A percentile compares a stretch with the other conserved stretches of the same genome.
Evolutionary conservation across 225 moss, liverwort and hornwort genomes (phyloP).

Genomic region (Antitrichia curtipendula): DNA sequence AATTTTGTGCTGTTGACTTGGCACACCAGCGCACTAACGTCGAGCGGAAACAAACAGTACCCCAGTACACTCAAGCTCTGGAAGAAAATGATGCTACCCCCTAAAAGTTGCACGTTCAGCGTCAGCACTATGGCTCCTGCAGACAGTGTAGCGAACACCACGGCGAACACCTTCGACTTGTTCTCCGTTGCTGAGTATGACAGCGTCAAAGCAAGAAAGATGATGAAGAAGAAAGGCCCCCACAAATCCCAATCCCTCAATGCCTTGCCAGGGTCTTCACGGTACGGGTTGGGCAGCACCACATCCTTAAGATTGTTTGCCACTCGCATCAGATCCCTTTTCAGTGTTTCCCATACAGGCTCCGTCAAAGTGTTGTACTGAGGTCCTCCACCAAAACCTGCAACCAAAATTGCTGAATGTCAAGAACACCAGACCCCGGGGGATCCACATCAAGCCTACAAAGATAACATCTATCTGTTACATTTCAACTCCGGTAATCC

Average conservation of each 20-base stretch:
- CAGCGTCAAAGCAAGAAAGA: constrained; percentile 78
- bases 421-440: background rate
- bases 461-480: background rate
- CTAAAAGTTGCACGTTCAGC: constrained; percentile 89
- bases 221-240: constrained; percentile 99
- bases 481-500: background rate
- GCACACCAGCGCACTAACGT: constrained; percentile 85
- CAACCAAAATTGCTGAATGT: background rate
- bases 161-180: constrained; percentile 91
- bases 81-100: constrained; percentile 95
- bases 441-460: background rate
- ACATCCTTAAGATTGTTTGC: constrained; percentile 82
- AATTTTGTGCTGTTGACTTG: constrained; percentile 46
- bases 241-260: constrained; percentile 98
- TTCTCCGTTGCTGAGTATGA: constrained; percentile 81
- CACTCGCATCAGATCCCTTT: constrained; percentile 77
- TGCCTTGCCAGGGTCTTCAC: constrained; percentile 97
- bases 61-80: constrained; percentile 96
- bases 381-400: constrained; percentile 75
- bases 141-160: constrained; percentile 91
- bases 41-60: constrained; percentile 91
- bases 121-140: constrained; percentile 91
- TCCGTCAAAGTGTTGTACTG: constrained; percentile 87
- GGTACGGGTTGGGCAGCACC: constrained; percentile 86
- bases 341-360: constrained; percentile 85